These are phyloP conservation scores for Fragaria vesca DNA, from an alignment of 306 rosid species.

Conservation along the genomic window DNA sequence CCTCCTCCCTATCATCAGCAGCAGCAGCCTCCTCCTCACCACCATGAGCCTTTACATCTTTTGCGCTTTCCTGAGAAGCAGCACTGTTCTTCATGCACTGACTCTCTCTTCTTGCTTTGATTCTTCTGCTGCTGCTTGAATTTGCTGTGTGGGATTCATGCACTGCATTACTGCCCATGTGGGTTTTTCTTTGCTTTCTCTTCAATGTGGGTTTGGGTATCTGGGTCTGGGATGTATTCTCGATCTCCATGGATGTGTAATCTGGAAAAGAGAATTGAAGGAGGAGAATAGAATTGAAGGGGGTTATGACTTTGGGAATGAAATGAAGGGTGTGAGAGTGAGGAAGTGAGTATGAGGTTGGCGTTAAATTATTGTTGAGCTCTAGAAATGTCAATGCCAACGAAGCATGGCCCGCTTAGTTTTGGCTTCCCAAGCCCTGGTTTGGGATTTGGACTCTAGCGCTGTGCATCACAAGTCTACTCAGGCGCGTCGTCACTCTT, in stretches of 20 bases:
- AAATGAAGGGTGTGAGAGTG: conserved; percentile 7
- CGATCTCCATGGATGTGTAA: conserved; percentile 24
- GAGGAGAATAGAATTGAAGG: background rate
- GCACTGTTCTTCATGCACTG: conserved; percentile 2
- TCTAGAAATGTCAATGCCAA: conserved; percentile 91
- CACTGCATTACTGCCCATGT: conserved; percentile 13
- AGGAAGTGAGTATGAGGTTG: conserved; percentile 16
- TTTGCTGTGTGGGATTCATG: conserved; percentile 25
- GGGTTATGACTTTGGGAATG: background rate
- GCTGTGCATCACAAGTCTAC: conserved; percentile 27
- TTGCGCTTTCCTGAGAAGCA: background rate
- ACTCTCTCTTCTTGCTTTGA: conserved; percentile 9
- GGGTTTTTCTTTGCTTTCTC: conserved; percentile 25
- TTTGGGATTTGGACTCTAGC: conserved; percentile 28
- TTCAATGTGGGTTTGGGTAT: conserved; percentile 37
- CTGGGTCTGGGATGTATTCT: conserved; percentile 13
- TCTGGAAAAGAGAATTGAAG: background rate
- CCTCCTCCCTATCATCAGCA: conserved; percentile 51
- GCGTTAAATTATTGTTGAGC: conserved; percentile 58
- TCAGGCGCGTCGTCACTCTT: conserved; percentile 13
- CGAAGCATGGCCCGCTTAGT: conserved; percentile 73
- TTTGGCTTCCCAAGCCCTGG: conserved; percentile 44
- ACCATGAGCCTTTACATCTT: background rate
- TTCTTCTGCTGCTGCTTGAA: background rate
- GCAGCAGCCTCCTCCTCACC: conserved; percentile 7